Evolutionary conservation across 768 basidiomycete species (phyloP), one percentile per base, ranked within the genome.

Genomic region (Cystofilobasidium capitatum): DNA sequence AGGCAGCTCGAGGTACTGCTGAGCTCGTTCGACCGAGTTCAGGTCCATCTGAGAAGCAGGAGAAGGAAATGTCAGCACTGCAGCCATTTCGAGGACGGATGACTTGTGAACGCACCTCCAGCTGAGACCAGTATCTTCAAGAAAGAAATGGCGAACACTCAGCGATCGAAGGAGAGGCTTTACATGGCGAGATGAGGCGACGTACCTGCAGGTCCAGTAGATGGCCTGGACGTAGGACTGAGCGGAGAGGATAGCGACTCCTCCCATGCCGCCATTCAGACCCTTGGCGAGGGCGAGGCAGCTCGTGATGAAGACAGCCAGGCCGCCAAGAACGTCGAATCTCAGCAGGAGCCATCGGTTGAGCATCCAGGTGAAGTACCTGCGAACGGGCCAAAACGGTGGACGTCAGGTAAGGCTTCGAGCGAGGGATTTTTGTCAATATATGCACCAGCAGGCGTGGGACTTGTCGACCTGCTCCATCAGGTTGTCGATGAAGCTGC

Each of bases 331-430:
- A 0, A 80, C 71, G 75, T 96, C 91, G 74, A 91, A 93, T 70
- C 88, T 85, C 65, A 93, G 76, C 40, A 92, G 78, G 2, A 94
- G 80, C 89, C 88, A 91, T 59, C 90, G 80, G 71, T 89, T 91
- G 12, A 84, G 86, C 89, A 91, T 90, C 90, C 90, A 91, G 77
- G 88, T 88, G 17, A 79, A 82, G 61, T 67, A 58, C 70, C 61
- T 66, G 57, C 58, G 58, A n/a, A 12, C 17, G 49, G 49, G 22
- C 12, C 42, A 44, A 44, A 13, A 14, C 17, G 49, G n/a, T 13
- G 13, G 26, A 24, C 13, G 49, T 64, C 26, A 39, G 17, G 71
- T 63, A 33, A 73, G n/a, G 49, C 17, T 12, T 51, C 17, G 9
- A 8, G 17, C 26, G 42, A 44, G 22, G 12, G 42, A 44, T 22